These are phyloP conservation scores for Pyricularia sp. DNA, from an alignment of 2,329 filamentous ascomycete genomes.

Conservation along the genomic window DNA sequence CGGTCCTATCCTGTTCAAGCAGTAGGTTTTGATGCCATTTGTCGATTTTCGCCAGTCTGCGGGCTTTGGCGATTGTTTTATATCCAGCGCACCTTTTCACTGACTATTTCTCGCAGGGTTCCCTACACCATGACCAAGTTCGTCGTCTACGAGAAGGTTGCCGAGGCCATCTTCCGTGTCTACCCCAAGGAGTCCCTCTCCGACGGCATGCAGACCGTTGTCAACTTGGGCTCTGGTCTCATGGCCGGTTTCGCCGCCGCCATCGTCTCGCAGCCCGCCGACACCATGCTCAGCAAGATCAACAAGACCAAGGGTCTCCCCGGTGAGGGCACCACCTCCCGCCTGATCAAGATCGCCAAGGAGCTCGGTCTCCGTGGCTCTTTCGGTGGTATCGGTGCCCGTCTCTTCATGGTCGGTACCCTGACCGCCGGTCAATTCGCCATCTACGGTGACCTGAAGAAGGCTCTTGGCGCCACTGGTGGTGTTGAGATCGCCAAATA, in stretches of 20 bases:
- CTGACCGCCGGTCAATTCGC: constrained; percentile 68
- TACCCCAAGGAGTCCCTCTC: constrained; percentile 60
- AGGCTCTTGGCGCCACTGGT: constrained; percentile 59
- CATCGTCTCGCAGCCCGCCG: constrained; percentile 72
- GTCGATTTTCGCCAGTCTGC: too few species aligned
- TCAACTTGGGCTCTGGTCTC: constrained; percentile 46
- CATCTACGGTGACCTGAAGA: constrained; percentile 71
- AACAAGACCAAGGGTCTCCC: constrained; percentile 79
- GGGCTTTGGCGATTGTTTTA: too few species aligned
- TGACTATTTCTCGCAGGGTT: constrained; percentile 41
- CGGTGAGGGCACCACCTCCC: constrained; percentile 66
- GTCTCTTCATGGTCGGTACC: constrained; percentile 45
- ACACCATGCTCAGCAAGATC: constrained; percentile 83
- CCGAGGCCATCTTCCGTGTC: constrained; percentile 53
- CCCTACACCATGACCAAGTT: constrained; percentile 87
- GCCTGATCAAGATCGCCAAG: constrained; percentile 71
- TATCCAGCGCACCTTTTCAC: background rate
- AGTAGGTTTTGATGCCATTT: constrained; percentile 35
- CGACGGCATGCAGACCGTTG: constrained; percentile 54
- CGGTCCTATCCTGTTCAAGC: constrained; percentile 70
- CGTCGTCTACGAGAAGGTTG: constrained; percentile 77
- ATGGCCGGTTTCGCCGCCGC: constrained; percentile 68
- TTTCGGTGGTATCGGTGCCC: constrained; percentile 68
- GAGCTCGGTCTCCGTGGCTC: constrained; percentile 50
- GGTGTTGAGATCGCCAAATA: constrained; percentile 61